Base-by-base conservation (phyloP, 2,329 filamentous ascomycete genomes). In the Colletotrichum tropicale region DNA sequence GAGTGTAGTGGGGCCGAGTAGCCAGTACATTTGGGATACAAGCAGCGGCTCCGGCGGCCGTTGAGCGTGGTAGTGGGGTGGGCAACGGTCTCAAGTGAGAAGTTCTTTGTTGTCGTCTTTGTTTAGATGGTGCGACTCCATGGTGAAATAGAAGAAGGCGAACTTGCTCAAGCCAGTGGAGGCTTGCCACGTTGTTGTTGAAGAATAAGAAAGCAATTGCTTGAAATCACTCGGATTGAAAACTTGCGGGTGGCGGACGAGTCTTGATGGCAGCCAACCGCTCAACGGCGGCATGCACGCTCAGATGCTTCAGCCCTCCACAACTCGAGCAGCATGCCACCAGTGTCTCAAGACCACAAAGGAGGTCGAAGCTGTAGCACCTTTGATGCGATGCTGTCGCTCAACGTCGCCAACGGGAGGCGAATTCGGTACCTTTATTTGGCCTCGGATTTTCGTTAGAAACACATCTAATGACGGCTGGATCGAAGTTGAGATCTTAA, bases 71-170 rank as follows among this genome's bases (percentile, higher is more conserved):
- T 67, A 38, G 48, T 52, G 36, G 62, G 21, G 43, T 26, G 43
- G 58, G 32, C 34, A 75, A 73, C 64, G 34, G 70, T 65, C 64
- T 73, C 70, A 69, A 72, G 69, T 36, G 32, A 21, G 30, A 65
- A 13, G 15, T 26, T 36, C 69, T 72, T 75, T 75, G 62, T 72
- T 66, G 24, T n/a, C 48, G 26, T 67, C 38, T 28, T 74, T 70
- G 26, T 24, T 26, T 34, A 5, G 18, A 38, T 64, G 36, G 28
- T 32, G n/a, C 15, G 56, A 56, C 26, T 36, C 13, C 30, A 4
- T 24, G 24, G 18, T 28, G 26, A 58, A 60, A 43, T 60, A 24
- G 56, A 34, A 8, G 21, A 48, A 48, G 58, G 13, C 32, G 43
- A 34, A 12, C 26, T 8, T 38, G 24, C 16, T 52, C 9, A 15